Evolutionary conservation across 768 basidiomycete genomes (phyloP).

Genomic region (Podaxis carcinomalis): DNA sequence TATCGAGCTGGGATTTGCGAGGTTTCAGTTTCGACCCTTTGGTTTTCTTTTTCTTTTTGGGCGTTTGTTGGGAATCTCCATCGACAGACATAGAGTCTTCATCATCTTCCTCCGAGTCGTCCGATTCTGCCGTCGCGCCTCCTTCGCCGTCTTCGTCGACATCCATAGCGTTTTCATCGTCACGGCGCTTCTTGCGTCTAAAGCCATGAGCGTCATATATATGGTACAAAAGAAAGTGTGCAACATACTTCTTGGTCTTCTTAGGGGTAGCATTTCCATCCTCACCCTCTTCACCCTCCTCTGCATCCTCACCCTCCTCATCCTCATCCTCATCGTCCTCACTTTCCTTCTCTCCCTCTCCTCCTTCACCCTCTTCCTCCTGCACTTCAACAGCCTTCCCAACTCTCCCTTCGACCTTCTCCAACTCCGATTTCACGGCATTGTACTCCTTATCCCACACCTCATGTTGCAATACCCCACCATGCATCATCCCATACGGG

Average conservation of each 20-base stretch:
- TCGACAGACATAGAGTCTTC: conserved; percentile 34
- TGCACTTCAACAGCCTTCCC: conserved; percentile 55
- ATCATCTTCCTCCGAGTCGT: conserved; percentile 30
- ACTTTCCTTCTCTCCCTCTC: conserved; percentile 29
- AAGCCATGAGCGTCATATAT: conserved; percentile 1
- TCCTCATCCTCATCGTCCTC: conserved; percentile 26
- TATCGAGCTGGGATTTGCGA: conserved; percentile 68
- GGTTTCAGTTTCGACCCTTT: conserved; percentile 45
- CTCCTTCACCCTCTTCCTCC: conserved; percentile 33
- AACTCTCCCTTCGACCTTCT: conserved; percentile 63
- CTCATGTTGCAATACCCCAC: conserved; percentile 67
- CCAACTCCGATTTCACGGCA: conserved; percentile 56
- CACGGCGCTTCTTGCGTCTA: conserved; percentile 21
- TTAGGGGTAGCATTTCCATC: conserved; percentile 14
- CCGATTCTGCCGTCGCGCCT: conserved; percentile 33
- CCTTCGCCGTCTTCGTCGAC: conserved; percentile 38
- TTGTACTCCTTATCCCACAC: conserved; percentile 76
- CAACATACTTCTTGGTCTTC: conserved; percentile 30
- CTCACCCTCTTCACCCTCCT: conserved; percentile 18
- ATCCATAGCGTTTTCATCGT: conserved; percentile 50
- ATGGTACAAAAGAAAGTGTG: neutral
- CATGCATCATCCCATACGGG: conserved; percentile 82
- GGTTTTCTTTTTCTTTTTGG: conserved; percentile 36
- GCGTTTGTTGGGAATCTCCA: conserved; percentile 28
- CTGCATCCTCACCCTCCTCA: conserved; percentile 21